Evolutionary conservation across 1,284 basidiomycete genomes (phyloP), one percentile per base, ranked within the genome.

Genomic region (Fistulinella cinereoalba): DNA sequence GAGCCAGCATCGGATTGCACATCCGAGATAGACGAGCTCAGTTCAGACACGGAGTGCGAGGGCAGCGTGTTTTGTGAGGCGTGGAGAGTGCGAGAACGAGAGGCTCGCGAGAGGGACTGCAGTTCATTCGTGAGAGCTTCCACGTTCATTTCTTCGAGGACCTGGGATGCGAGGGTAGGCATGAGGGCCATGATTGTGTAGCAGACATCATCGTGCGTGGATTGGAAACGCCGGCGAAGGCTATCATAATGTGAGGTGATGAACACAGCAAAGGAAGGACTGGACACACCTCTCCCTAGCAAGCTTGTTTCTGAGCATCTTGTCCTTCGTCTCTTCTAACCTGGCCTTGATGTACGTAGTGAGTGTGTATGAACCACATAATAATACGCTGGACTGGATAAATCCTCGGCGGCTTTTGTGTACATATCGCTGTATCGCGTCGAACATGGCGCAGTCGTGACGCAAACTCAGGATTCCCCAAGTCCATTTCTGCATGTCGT

Each of bases 151-250:
- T 81, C 81, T 23, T 76, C 69, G 15, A 91, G 70, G 12, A 96
- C 76, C 55, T 88, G 83, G 15, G 80, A 72, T 2, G 83, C 80
- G 10, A 96, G 75, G 0, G 87, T 86, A 0, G 90, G 88, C 9
- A 95, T 70, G 27, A 93, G 77, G 0, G 88, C 84, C 62, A 91
- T 81, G 32, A 91, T 74, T 2, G 89, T 94, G 61, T 85, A 96
- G 11, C 82, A 81, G 38, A 83, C 79, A 62, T 95, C 88, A 52
- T 92, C 83, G 56, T 90, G 86, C 43, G 88, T 92, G 58, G 91
- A 83, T 34, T 80, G 73, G 64, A 94, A 96, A 33, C 93, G 75
- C 40, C 83, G 74, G 41, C 82, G 77, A 22, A 96, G 71, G 57
- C 90, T 93, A 34, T 25, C 33, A 12, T 12, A 43, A 28, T 19